phyloP scores from a whole-genome alignment of 2,329 filamentous ascomycete species.

The Delphinella strobiligena region DNA sequence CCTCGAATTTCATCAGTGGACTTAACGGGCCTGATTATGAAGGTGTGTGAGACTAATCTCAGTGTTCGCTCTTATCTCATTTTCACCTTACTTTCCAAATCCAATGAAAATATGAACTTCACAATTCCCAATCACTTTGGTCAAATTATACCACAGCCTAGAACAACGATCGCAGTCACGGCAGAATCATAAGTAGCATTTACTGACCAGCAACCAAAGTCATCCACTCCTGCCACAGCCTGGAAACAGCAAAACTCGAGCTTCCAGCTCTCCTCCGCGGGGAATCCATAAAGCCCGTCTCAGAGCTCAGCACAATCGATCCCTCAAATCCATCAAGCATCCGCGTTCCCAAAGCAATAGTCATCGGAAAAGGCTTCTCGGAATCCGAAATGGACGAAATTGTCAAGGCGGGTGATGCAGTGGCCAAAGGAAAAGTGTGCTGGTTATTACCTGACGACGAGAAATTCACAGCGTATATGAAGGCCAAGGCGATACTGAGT shows the following conservation, averaged over 20 bases:
- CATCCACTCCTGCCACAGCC: constrained; percentile 4
- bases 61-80: neutral
- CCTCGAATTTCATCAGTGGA: constrained; percentile 1
- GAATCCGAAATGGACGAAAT: constrained; percentile 5
- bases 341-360: constrained; percentile 3
- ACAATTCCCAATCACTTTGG: neutral
- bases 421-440: too few relatives aligned
- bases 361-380: constrained; percentile 8
- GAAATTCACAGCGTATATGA: constrained; percentile 6
- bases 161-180: neutral
- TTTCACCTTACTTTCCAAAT: neutral
- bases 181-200: too few relatives aligned
- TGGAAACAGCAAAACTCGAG: constrained; percentile 1
- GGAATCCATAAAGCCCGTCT: neutral
- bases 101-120: neutral
- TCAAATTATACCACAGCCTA: neutral
- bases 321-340: neutral
- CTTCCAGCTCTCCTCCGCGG: constrained; percentile 2
- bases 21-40: constrained; percentile 1
- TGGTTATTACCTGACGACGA: constrained; percentile 8
- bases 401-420: neutral
- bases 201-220: neutral
- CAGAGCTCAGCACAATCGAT: neutral
- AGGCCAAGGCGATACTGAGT: constrained; percentile 6
- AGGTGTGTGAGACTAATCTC: constrained; percentile 1